Percentiles rank a stretch among this genome's conserved stretches.
Conservation (phyloP, 129 eudicot genomes). For the Pseudognaphalium luteoalbum region DNA sequence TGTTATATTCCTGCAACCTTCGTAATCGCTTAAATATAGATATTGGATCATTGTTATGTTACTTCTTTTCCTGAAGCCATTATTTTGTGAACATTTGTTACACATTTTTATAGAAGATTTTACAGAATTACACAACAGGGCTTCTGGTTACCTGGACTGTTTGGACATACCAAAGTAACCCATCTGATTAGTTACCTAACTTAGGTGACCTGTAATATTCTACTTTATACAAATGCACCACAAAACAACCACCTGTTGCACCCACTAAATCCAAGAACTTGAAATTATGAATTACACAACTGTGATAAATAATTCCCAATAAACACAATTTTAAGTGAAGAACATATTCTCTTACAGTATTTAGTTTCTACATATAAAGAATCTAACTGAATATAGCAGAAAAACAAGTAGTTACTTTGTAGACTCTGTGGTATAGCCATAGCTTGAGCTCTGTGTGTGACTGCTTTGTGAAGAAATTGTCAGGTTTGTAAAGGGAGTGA, state of each 20-base stretch:
- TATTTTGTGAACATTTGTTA: background rate
- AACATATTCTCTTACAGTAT: background rate
- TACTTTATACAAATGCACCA: background rate
- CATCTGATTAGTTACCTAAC: background rate
- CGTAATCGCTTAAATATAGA: background rate
- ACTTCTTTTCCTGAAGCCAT: too few species aligned
- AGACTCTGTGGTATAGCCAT: slow-evolving; percentile 30
- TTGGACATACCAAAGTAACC: too few species aligned
- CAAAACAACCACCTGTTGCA: background rate
- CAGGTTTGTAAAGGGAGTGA: slow-evolving; percentile 22
- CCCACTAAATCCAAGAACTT: background rate
- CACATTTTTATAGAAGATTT: background rate
- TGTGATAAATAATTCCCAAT: slow-evolving; percentile 12
- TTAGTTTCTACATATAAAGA: background rate
- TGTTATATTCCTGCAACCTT: background rate
- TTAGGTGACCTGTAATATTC: background rate
- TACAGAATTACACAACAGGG: background rate
- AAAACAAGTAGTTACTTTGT: slow-evolving; percentile 23
- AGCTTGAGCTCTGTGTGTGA: slow-evolving; percentile 30
- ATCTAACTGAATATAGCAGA: background rate
- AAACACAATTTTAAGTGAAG: background rate
- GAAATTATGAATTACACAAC: slow-evolving; percentile 2
- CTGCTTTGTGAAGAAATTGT: slow-evolving; percentile 17
- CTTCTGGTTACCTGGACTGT: too few species aligned
- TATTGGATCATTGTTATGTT: background rate